Percentiles rank a stretch among this genome's conserved stretches.
Conservation (phyloP, 495 filamentous ascomycete species). For the Pyrenula aspistea region DNA sequence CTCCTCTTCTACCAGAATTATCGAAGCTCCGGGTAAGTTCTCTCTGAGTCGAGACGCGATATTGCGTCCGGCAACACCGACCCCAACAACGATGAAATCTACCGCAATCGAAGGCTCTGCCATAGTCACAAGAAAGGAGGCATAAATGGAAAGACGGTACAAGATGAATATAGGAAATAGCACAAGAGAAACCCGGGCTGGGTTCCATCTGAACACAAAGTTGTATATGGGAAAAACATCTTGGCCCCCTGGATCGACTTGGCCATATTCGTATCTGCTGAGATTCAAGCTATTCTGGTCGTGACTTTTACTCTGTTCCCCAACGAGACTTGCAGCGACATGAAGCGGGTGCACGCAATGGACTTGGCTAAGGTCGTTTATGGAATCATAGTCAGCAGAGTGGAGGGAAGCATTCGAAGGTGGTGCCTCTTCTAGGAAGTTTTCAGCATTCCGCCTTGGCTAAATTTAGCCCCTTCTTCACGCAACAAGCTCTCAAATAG, state of each 20-base stretch:
- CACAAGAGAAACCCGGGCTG: not conserved
- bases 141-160: too few species aligned
- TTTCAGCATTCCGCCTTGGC: too few species aligned
- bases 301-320: not conserved
- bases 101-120: not conserved
- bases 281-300: not conserved
- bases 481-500: too few species aligned
- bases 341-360: too few species aligned
- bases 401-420: too few species aligned
- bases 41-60: not conserved
- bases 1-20: not conserved
- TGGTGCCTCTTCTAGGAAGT: too few species aligned
- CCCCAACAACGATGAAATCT: not conserved
- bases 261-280: not conserved
- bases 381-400: too few species aligned
- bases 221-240: too few species aligned
- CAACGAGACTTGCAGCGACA: not conserved
- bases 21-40: not conserved
- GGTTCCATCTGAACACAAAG: too few species aligned
- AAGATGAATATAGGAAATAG: not conserved
- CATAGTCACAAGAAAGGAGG: not conserved
- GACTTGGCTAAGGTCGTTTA: too few species aligned
- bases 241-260: too few species aligned
- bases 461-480: too few species aligned
- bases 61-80: not conserved